Conservation (phyloP, 192 early-diverging fungal genomes). For the Rhizophlyctis rosea region DNA sequence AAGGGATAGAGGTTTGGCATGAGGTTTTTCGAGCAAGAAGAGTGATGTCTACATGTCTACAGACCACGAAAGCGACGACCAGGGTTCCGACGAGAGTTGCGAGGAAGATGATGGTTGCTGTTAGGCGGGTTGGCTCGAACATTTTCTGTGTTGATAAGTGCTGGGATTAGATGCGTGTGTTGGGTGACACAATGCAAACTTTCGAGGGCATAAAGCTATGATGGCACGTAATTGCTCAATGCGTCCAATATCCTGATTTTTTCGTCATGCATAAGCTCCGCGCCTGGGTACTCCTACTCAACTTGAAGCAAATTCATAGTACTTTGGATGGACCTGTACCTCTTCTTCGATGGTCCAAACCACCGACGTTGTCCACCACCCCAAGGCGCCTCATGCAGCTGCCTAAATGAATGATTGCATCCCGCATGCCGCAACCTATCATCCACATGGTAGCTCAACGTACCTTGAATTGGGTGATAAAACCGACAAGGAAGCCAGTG, state of each 20-base stretch:
- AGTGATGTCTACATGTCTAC: too few species aligned
- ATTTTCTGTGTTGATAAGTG: constrained; percentile 39
- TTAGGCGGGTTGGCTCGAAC: constrained; percentile 62
- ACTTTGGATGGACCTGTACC: too few species aligned
- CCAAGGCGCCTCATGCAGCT: neutral
- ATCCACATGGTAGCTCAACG: neutral
- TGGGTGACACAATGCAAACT: neutral
- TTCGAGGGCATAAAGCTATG: too few species aligned
- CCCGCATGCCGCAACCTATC: constrained; percentile 57
- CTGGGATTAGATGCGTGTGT: neutral
- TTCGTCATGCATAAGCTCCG: too few species aligned
- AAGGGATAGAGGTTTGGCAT: too few species aligned
- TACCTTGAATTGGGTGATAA: constrained; percentile 81
- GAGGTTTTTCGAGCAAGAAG: too few species aligned
- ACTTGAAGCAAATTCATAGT: too few species aligned
- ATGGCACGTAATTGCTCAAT: too few species aligned
- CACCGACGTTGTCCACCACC: too few species aligned
- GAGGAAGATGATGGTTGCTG: constrained; percentile 73
- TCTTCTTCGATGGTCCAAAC: too few species aligned
- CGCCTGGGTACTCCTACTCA: too few species aligned
- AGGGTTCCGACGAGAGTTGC: constrained; percentile 67
- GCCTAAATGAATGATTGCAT: constrained; percentile 12
- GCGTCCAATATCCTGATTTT: too few species aligned
- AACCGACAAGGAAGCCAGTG: constrained; percentile 88
- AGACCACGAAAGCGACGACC: constrained; percentile 66